A percentile compares a stretch with the other conserved stretches of the same genome.
Conservation (phyloP, 2,329 filamentous ascomycete genomes). For the Fragosphaeria purpurea region DNA sequence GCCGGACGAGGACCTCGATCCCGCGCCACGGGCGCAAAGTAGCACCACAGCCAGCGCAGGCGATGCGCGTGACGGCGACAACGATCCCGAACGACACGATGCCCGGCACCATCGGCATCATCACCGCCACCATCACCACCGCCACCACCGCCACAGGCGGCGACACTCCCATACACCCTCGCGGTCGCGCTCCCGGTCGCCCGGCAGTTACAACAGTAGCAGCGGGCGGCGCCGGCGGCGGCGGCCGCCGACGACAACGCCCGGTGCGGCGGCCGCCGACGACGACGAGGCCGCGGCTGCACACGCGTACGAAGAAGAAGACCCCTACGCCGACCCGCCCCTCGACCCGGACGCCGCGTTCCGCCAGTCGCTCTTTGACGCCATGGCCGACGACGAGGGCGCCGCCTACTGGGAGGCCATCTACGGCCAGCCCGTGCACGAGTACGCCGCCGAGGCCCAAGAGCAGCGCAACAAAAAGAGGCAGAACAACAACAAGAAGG, state of each 20-base stretch:
- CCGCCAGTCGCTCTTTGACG: slow-evolving; percentile 89
- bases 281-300: not conserved
- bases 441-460: slow-evolving; percentile 9
- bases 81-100: not conserved
- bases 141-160: slow-evolving; percentile 17
- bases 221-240: slow-evolving; percentile 6
- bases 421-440: slow-evolving; percentile 89
- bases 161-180: slow-evolving; percentile 15
- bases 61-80: not conserved
- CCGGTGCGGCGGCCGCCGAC: not conserved
- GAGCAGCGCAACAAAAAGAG: slow-evolving; percentile 25
- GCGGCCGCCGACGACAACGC: not conserved
- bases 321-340: slow-evolving; percentile 35
- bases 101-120: slow-evolving; percentile 7
- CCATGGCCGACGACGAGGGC: slow-evolving; percentile 92
- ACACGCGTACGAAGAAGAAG: slow-evolving; percentile 11
- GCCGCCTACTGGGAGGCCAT: slow-evolving; percentile 91
- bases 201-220: not conserved
- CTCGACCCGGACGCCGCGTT: slow-evolving; percentile 69
- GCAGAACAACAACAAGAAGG: slow-evolving; percentile 19
- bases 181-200: not conserved
- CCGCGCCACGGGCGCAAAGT: no score
- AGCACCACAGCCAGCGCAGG: no score
- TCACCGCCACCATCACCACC: slow-evolving; percentile 7
- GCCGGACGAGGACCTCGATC: not conserved